Evolutionary conservation across 148 eudicot species (phyloP).

Genomic region (Camellia sinensis): DNA sequence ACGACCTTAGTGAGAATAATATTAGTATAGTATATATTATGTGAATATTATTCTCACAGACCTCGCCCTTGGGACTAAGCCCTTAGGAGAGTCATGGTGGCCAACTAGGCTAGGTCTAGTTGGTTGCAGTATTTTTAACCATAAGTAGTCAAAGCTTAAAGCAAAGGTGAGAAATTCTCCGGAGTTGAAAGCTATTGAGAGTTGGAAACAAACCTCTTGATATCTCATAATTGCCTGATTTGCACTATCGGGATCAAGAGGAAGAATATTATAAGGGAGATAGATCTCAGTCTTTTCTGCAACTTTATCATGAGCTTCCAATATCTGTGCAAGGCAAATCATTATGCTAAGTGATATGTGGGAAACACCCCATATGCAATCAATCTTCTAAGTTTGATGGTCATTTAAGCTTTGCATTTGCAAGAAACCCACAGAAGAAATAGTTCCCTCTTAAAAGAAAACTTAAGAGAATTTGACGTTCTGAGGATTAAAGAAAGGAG

Average conservation of each 20-base stretch:
- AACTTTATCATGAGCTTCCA: conserved; percentile 97
- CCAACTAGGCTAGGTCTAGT: too few relatives aligned
- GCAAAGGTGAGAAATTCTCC: neutral
- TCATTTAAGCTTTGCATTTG: neutral
- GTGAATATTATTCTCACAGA: too few relatives aligned
- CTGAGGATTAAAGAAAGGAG: too few relatives aligned
- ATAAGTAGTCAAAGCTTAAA: neutral
- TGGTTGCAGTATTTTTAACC: neutral
- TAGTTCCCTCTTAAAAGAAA: neutral
- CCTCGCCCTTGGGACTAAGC: too few relatives aligned
- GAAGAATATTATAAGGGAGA: conserved; percentile 90
- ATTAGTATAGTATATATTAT: too few relatives aligned
- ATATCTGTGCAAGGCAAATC: conserved; percentile 42
- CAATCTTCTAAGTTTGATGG: neutral
- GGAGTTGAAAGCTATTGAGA: conserved; percentile 1
- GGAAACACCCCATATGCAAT: neutral
- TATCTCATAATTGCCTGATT: conserved; percentile 97
- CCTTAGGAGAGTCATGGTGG: too few relatives aligned
- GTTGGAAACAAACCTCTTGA: conserved; percentile 65
- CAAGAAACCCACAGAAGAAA: conserved; percentile 17
- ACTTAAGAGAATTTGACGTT: neutral
- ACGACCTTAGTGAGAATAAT: too few relatives aligned
- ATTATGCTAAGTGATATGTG: neutral
- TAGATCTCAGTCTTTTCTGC: conserved; percentile 94
- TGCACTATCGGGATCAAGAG: conserved; percentile 99